These are phyloP conservation scores for Boletus rubescentipes DNA, from an alignment of 768 basidiomycete species.

Conservation along the genomic window DNA sequence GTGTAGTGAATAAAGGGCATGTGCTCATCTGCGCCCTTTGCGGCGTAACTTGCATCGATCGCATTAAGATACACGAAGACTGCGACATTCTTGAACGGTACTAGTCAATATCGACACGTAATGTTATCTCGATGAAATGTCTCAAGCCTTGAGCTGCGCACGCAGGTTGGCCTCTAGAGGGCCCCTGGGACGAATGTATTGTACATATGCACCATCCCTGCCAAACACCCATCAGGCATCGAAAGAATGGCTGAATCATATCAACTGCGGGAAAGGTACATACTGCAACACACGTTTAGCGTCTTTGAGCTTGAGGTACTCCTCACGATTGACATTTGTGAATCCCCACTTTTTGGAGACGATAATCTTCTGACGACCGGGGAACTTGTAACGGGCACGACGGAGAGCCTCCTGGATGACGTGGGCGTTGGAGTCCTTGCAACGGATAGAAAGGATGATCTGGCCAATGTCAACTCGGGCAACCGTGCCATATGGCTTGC, in stretches of 20 bases:
- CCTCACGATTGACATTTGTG: conserved; percentile 88
- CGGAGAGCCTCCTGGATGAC: conserved; percentile 97
- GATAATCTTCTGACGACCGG: conserved; percentile 97
- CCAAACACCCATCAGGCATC: not conserved
- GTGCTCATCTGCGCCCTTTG: not conserved
- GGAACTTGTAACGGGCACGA: conserved; percentile 99
- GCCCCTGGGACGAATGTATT: conserved; percentile 90
- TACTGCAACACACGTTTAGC: conserved; percentile 88
- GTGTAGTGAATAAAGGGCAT: conserved; percentile 76
- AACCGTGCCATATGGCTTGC: conserved; percentile 95
- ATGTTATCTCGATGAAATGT: conserved; percentile 5
- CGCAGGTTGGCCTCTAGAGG: conserved; percentile 82
- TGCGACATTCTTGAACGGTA: conserved; percentile 18
- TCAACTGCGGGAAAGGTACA: conserved; percentile 35
- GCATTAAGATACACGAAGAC: conserved; percentile 15
- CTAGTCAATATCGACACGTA: conserved; percentile 14
- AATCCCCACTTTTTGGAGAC: conserved; percentile 99
- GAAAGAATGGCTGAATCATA: not conserved
- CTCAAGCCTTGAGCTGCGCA: conserved; percentile 74
- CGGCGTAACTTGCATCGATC: conserved; percentile 5
- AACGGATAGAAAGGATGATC: conserved; percentile 88
- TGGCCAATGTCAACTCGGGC: conserved; percentile 98
- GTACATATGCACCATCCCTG: conserved; percentile 89
- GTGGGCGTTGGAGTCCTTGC: conserved; percentile 81
- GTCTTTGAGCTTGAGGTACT: conserved; percentile 85